Evolutionary conservation across 352 stramenopile genomes (phyloP).

Genomic region (Blastocystis sp.): DNA sequence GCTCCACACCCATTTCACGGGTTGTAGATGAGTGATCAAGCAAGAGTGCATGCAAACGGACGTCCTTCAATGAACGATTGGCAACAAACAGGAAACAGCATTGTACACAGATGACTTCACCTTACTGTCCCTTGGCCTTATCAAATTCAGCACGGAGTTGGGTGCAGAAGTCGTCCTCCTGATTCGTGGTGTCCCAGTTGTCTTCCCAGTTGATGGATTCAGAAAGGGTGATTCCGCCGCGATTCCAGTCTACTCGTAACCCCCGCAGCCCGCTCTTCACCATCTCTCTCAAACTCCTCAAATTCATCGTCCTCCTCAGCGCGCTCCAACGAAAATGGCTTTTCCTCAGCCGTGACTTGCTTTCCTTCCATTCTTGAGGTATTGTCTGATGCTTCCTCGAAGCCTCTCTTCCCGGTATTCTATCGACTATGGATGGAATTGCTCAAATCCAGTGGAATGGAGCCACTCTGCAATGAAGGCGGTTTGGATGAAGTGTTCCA

Average conservation of each 20-base stretch:
- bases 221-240: background rate
- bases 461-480: too few relatives aligned
- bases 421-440: too few relatives aligned
- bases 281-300: conserved; percentile 49
- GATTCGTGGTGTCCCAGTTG: conserved; percentile 34
- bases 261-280: background rate
- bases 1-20: too few relatives aligned
- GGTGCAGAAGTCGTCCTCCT: conserved; percentile 38
- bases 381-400: too few relatives aligned
- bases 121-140: background rate
- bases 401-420: too few relatives aligned
- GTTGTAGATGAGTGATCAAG: too few relatives aligned
- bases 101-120: conserved; percentile 7
- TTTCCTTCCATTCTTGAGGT: background rate
- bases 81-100: background rate
- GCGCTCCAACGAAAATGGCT: background rate
- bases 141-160: conserved; percentile 36
- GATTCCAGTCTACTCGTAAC: conserved; percentile 31
- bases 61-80: too few relatives aligned
- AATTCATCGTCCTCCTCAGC: conserved; percentile 48
- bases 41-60: too few relatives aligned
- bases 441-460: too few relatives aligned
- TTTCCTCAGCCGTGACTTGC: background rate
- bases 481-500: too few relatives aligned
- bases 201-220: conserved; percentile 54